Percentiles rank a stretch among this genome's conserved stretches.
Conservation (phyloP, 2,329 filamentous ascomycete species). For the Colletotrichum gigasporum region DNA sequence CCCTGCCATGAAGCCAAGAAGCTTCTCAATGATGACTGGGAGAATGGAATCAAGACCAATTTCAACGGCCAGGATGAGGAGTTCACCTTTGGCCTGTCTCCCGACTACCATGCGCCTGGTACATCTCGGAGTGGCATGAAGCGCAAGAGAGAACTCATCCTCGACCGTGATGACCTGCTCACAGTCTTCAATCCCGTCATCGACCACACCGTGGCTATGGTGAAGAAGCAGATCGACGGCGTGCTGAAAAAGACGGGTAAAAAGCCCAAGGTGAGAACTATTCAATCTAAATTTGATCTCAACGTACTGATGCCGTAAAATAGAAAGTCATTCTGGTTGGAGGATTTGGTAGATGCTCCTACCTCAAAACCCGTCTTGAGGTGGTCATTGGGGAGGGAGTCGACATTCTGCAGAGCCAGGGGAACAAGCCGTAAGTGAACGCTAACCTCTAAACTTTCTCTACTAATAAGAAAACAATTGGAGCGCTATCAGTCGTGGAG, state of each 20-base stretch:
- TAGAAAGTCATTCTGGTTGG: constrained; percentile 51
- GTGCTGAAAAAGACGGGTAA: constrained; percentile 29
- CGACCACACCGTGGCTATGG: constrained; percentile 33
- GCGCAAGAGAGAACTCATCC: neutral
- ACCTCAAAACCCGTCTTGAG: constrained; percentile 37
- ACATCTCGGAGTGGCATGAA: neutral
- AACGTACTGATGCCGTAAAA: neutral
- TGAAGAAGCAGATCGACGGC: constrained; percentile 36
- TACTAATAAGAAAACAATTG: constrained; percentile 35
- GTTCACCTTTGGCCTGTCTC: constrained; percentile 34
- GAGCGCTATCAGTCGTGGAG: constrained; percentile 46
- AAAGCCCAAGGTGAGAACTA: constrained; percentile 38
- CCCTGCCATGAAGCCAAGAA: neutral
- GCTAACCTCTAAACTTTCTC: neutral
- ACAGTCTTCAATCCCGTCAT: constrained; percentile 37
- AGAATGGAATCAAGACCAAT: constrained; percentile 36
- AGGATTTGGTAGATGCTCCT: constrained; percentile 46
- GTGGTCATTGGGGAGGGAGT: neutral
- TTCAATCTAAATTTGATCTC: too few relatives aligned
- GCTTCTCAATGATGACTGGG: constrained; percentile 36
- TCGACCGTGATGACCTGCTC: constrained; percentile 32
- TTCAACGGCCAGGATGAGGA: constrained; percentile 29
- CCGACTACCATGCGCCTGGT: neutral
- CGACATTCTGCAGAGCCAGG: constrained; percentile 42
- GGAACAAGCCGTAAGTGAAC: constrained; percentile 44